Evolutionary conservation across 2,329 filamentous ascomycete genomes (phyloP).

Genomic region (Coniosporium tulheliwenetii): DNA sequence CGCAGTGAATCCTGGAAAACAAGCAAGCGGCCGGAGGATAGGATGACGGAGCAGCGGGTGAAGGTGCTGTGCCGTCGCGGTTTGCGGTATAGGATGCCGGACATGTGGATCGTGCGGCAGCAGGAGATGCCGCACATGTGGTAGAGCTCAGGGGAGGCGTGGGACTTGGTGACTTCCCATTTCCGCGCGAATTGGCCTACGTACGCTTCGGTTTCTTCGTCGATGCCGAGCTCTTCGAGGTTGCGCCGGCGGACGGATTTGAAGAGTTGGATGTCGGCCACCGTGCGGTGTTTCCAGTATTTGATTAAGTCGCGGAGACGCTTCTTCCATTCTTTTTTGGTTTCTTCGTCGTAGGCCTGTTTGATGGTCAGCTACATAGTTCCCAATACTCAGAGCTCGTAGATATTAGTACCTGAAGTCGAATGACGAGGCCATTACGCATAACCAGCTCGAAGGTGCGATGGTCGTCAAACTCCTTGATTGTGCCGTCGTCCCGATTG

Average conservation of each 20-base stretch:
- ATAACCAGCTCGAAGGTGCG: slow-evolving; percentile 46
- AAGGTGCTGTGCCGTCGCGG: slow-evolving; percentile 47
- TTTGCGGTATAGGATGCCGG: slow-evolving; percentile 47
- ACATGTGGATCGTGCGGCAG: slow-evolving; percentile 47
- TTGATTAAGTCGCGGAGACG: slow-evolving; percentile 39
- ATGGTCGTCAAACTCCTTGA: slow-evolving; percentile 37
- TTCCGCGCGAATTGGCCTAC: slow-evolving; percentile 52
- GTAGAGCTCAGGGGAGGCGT: slow-evolving; percentile 48
- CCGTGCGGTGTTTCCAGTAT: slow-evolving; percentile 45
- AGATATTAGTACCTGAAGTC: slow-evolving; percentile 31
- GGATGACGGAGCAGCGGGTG: slow-evolving; percentile 42
- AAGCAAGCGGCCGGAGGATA: slow-evolving; percentile 43
- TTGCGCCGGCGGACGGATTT: slow-evolving; percentile 43
- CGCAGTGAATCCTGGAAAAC: slow-evolving; percentile 47
- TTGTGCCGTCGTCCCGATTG: slow-evolving; percentile 35
- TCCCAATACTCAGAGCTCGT: neutral
- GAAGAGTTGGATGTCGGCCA: slow-evolving; percentile 40
- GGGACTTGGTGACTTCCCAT: slow-evolving; percentile 50
- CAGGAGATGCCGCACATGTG: slow-evolving; percentile 50
- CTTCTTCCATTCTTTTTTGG: slow-evolving; percentile 46
- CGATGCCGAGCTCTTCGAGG: slow-evolving; percentile 42
- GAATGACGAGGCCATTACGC: slow-evolving; percentile 44
- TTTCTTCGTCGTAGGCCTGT: slow-evolving; percentile 36
- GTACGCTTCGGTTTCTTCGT: slow-evolving; percentile 48
- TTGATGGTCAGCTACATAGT: slow-evolving; percentile 1